These are phyloP conservation scores for Stevia rebaudiana DNA, from an alignment of 140 eudicot species.

Conservation along the genomic window DNA sequence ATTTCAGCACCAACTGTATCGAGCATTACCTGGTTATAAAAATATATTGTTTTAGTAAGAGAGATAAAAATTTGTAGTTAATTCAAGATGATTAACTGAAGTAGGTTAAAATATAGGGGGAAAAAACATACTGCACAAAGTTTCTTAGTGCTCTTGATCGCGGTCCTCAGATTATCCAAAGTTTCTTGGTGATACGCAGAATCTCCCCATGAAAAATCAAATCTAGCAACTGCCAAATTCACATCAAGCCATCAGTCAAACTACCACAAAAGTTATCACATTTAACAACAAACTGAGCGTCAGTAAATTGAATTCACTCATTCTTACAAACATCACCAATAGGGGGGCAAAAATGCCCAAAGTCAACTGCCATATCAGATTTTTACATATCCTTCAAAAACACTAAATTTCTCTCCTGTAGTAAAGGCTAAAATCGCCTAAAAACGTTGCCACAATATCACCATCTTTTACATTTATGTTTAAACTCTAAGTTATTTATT, in stretches of 20 bases:
- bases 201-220: slow-evolving; percentile 95
- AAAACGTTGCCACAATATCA: no score
- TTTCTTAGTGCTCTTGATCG: slow-evolving; percentile 82
- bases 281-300: not conserved
- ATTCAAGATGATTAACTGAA: slow-evolving; percentile 8
- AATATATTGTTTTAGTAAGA: not conserved
- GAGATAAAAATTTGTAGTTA: not conserved
- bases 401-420: no score
- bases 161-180: slow-evolving; percentile 75
- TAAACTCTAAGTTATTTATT: no score
- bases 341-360: no score
- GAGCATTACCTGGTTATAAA: slow-evolving; percentile 70
- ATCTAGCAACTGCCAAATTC: slow-evolving; percentile 74
- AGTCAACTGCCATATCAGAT: no score
- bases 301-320: not conserved
- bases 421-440: no score
- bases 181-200: slow-evolving; percentile 76
- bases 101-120: not conserved
- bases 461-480: no score
- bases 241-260: slow-evolving; percentile 20
- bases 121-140: slow-evolving; percentile 82
- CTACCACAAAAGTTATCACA: slow-evolving; percentile 2
- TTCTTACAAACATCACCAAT: no score
- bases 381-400: no score
- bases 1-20: slow-evolving; percentile 91